Conservation (phyloP, 331 rosid species). For the Saraca asoca region DNA sequence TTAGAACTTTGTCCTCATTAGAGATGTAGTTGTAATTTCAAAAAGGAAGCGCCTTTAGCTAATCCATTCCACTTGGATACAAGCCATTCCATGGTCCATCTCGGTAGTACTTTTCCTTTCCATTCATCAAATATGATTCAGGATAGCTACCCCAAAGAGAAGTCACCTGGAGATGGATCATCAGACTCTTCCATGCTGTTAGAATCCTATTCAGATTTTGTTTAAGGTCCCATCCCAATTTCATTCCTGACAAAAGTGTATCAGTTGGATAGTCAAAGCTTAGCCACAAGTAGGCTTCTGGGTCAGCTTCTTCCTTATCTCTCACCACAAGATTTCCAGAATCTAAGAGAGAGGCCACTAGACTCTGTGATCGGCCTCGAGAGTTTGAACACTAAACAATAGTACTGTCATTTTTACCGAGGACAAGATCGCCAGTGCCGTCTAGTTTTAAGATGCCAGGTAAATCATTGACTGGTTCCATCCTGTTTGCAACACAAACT, state of each 20-base stretch:
- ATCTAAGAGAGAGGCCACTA: slow-evolving; percentile 31
- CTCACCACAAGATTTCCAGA: slow-evolving; percentile 42
- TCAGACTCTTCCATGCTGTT: slow-evolving; percentile 53
- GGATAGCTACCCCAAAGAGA: slow-evolving; percentile 44
- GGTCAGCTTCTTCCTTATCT: slow-evolving; percentile 26
- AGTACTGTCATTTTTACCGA: neutral
- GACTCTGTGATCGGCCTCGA: neutral
- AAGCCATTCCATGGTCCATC: slow-evolving; percentile 67
- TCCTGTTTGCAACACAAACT: too few species aligned
- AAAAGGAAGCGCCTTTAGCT: slow-evolving; percentile 15
- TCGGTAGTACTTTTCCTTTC: slow-evolving; percentile 21
- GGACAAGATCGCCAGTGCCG: slow-evolving; percentile 20
- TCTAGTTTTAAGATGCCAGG: too few species aligned
- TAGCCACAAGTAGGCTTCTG: slow-evolving; percentile 40
- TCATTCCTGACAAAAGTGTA: slow-evolving; percentile 46
- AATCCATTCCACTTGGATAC: neutral
- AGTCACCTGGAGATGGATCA: slow-evolving; percentile 58
- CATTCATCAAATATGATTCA: slow-evolving; percentile 43
- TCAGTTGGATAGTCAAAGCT: slow-evolving; percentile 53
- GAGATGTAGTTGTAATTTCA: slow-evolving; percentile 43
- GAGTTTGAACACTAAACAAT: slow-evolving; percentile 32
- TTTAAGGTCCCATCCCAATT: slow-evolving; percentile 8
- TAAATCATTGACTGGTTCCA: too few species aligned
- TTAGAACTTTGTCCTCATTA: too few species aligned
- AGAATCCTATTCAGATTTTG: neutral